phyloP scores from a whole-genome alignment of 2,329 filamentous ascomycete species.

The Exophiala sp. region DNA sequence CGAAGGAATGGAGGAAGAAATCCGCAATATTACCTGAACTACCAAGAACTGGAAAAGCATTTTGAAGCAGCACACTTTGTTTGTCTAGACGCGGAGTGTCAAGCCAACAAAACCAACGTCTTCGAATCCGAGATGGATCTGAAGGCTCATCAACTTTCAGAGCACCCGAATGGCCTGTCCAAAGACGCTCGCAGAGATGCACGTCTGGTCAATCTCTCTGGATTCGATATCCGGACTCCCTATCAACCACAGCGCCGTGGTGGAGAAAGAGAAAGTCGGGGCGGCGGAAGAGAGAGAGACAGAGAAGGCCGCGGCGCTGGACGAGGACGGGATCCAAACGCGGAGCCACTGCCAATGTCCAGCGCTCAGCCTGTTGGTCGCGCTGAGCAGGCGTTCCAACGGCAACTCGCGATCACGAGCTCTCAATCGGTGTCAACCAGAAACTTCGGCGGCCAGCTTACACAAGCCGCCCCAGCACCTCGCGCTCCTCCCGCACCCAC shows the following conservation, averaged over 20 bases:
- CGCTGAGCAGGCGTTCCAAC: slow-evolving; percentile 86
- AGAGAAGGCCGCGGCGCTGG: slow-evolving; percentile 55
- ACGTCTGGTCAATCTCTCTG: slow-evolving; percentile 78
- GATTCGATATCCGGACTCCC: slow-evolving; percentile 73
- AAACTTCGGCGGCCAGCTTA: slow-evolving; percentile 81
- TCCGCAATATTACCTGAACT: slow-evolving; percentile 89
- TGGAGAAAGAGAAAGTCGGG: slow-evolving; percentile 46
- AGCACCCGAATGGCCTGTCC: slow-evolving; percentile 73
- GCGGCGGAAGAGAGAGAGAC: slow-evolving; percentile 40
- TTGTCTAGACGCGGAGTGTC: slow-evolving; percentile 78
- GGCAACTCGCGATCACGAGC: slow-evolving; percentile 86
- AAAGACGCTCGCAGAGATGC: slow-evolving; percentile 83
- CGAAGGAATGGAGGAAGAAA: slow-evolving; percentile 58
- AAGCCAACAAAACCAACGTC: slow-evolving; percentile 97
- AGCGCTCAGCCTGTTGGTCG: slow-evolving; percentile 76
- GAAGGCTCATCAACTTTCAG: slow-evolving; percentile 84
- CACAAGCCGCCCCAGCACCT: slow-evolving; percentile 39
- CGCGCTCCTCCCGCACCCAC: slow-evolving; percentile 30
- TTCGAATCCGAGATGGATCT: slow-evolving; percentile 94
- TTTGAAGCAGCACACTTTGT: slow-evolving; percentile 84
- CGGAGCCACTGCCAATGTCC: slow-evolving; percentile 71
- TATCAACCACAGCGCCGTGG: slow-evolving; percentile 63
- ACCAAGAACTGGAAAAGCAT: slow-evolving; percentile 79
- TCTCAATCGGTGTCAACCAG: slow-evolving; percentile 75
- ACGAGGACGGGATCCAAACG: slow-evolving; percentile 80